These are phyloP conservation scores for Vinca minor DNA, from an alignment of 257 asterid species.

Conservation along the genomic window DNA sequence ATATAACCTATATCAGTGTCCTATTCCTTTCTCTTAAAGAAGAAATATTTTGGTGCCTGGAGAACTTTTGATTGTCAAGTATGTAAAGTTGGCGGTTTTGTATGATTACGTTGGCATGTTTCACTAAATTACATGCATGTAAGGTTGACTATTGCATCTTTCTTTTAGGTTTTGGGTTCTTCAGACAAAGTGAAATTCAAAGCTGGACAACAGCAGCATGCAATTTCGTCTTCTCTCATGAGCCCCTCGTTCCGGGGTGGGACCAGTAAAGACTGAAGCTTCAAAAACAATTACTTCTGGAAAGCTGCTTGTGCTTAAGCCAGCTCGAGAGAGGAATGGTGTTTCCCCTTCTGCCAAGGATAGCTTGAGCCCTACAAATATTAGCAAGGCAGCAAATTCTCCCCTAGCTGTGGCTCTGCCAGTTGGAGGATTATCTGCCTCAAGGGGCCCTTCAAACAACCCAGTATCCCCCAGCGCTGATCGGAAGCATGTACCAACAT, in stretches of 20 bases:
- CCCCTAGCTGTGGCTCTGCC: constrained; percentile 27
- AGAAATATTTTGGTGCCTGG: background rate
- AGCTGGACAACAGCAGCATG: constrained; percentile 48
- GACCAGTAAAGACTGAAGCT: constrained; percentile 37
- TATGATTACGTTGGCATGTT: background rate
- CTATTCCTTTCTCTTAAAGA: background rate
- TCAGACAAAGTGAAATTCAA: constrained; percentile 65
- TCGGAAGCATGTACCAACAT: constrained; percentile 40
- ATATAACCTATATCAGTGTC: background rate
- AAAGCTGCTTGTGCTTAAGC: constrained; percentile 71
- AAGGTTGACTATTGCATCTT: constrained; percentile 2
- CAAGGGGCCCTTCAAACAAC: constrained; percentile 30
- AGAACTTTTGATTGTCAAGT: too few species aligned
- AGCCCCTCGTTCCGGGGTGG: constrained; percentile 54
- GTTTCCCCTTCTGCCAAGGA: constrained; percentile 42
- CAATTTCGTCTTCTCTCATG: constrained; percentile 30
- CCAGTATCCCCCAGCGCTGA: constrained; percentile 30
- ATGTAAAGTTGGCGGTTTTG: background rate
- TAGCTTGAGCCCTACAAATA: constrained; percentile 36
- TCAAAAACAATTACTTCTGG: constrained; percentile 48
- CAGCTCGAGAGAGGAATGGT: constrained; percentile 55
- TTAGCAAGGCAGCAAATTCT: constrained; percentile 27
- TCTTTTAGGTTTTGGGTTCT: constrained; percentile 46
- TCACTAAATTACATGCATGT: background rate
- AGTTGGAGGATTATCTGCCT: constrained; percentile 28